Conservation (phyloP, 139 green algal genomes). For the Pseudopediastrum boryanum region DNA sequence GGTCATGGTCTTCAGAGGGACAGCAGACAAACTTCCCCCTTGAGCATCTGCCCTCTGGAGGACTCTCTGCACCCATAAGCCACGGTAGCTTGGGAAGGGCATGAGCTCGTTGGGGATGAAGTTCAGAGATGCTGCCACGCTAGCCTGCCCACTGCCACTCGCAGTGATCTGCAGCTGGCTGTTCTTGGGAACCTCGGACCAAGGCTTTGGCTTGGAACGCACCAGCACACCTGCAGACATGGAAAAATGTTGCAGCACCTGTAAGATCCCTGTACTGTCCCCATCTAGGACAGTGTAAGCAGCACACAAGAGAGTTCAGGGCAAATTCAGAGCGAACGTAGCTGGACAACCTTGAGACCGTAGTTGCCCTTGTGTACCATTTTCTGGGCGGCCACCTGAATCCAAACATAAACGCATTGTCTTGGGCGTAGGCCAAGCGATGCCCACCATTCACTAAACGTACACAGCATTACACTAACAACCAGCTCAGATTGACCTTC, state of each 20-base stretch:
- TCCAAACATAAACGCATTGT: too few species aligned
- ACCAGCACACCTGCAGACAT: too few species aligned
- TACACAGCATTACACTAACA: too few species aligned
- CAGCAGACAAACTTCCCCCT: slow-evolving; percentile 33
- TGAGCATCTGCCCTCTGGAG: slow-evolving; percentile 35
- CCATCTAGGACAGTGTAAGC: slow-evolving; percentile 23
- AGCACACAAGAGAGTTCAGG: too few species aligned
- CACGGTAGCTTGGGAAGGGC: slow-evolving; percentile 63
- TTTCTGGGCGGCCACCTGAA: too few species aligned
- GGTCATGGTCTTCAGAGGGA: slow-evolving; percentile 51
- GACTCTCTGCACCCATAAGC: slow-evolving; percentile 58
- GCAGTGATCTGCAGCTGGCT: slow-evolving; percentile 14
- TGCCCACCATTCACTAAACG: too few species aligned
- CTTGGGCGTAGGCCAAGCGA: too few species aligned
- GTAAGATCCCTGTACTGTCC: neutral
- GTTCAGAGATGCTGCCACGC: slow-evolving; percentile 48
- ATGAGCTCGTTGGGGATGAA: slow-evolving; percentile 61
- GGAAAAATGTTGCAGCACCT: neutral
- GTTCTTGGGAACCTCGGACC: neutral
- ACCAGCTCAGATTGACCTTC: too few species aligned
- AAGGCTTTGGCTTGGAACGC: slow-evolving; percentile 9
- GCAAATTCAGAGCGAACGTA: too few species aligned
- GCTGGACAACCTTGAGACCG: too few species aligned
- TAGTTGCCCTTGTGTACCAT: too few species aligned
- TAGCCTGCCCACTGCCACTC: slow-evolving; percentile 41